Conservation (phyloP, 2,329 filamentous ascomycete species). For the Verticillium albo-atrum region DNA sequence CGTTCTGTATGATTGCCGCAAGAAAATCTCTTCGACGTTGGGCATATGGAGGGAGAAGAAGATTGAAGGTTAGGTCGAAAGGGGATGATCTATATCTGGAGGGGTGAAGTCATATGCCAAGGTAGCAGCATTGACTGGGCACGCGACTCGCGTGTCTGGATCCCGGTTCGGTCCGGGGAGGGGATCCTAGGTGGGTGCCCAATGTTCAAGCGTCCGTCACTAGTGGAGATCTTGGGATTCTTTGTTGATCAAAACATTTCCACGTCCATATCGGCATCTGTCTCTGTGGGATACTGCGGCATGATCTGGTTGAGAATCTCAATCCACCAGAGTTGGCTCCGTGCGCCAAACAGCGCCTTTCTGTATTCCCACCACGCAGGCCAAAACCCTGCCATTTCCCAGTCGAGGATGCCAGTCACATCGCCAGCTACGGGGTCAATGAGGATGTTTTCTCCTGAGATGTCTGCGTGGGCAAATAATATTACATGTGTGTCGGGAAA, state of each 20-base stretch:
- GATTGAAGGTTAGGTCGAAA: background rate
- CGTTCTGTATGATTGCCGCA: background rate
- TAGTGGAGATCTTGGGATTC: background rate
- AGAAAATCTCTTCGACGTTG: background rate
- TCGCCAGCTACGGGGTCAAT: background rate
- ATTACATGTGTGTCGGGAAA: constrained; percentile 3
- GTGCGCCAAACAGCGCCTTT: constrained; percentile 12
- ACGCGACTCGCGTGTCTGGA: background rate
- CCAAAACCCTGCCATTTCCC: constrained; percentile 16
- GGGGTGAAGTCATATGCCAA: background rate
- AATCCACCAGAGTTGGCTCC: constrained; percentile 11
- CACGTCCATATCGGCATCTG: constrained; percentile 11
- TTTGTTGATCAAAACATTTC: constrained; percentile 9
- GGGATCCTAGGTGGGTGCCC: background rate
- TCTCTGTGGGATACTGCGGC: constrained; percentile 7
- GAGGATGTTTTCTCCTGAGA: constrained; percentile 4
- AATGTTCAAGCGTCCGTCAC: background rate
- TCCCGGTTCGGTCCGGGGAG: background rate
- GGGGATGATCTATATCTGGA: background rate
- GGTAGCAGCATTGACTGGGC: background rate
- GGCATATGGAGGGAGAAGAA: background rate
- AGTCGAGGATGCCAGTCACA: constrained; percentile 2
- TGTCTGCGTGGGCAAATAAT: constrained; percentile 1
- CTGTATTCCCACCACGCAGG: constrained; percentile 17
- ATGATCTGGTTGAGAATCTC: constrained; percentile 8